These are phyloP conservation scores for Craterostigma plantagineum DNA, from an alignment of 257 asterid species.

Conservation along the genomic window DNA sequence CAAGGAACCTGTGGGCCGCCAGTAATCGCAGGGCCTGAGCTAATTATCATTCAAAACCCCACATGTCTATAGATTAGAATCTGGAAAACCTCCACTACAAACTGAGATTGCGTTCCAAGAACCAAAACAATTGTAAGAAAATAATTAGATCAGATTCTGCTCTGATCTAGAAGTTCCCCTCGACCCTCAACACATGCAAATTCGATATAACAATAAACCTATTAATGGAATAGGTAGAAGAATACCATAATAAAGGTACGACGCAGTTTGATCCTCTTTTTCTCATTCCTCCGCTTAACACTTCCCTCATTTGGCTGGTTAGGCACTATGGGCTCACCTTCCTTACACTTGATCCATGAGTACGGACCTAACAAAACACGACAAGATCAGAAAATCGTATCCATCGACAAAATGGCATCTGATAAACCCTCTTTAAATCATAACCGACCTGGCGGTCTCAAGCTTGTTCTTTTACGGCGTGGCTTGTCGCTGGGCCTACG, in stretches of 20 bases:
- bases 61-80: no score
- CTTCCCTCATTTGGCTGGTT: conserved; percentile 83
- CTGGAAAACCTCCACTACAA: no score
- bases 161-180: no score
- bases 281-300: conserved; percentile 68
- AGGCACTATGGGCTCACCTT: conserved; percentile 48
- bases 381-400: neutral
- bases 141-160: no score
- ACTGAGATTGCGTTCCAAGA: no score
- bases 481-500: conserved; percentile 49
- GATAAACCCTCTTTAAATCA: conserved; percentile 4
- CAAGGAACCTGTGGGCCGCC: no score
- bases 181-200: no score
- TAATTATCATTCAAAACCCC: no score
- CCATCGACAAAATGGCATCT: conserved; percentile 6
- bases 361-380: conserved; percentile 37
- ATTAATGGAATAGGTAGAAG: neutral
- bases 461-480: conserved; percentile 45
- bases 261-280: conserved; percentile 47
- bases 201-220: neutral
- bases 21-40: no score
- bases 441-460: conserved; percentile 47
- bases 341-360: conserved; percentile 46
- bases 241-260: conserved; percentile 55
- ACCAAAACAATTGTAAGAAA: no score